phyloP scores from a whole-genome alignment of 208 protist genomes.

The Trypanosomatidae sp. region DNA sequence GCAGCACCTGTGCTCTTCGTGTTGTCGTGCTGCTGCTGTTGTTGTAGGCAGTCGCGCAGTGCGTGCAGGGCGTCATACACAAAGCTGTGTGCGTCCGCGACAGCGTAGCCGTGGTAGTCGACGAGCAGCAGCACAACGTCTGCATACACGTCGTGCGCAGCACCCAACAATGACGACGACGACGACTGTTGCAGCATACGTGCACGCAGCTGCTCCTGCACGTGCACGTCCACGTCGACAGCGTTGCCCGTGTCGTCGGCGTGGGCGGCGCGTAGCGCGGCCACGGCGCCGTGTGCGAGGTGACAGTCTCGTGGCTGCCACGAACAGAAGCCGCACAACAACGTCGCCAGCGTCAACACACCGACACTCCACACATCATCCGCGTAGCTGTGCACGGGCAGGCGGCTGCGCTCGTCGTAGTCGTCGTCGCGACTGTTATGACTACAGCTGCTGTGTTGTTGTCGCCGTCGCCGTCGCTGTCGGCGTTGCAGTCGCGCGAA shows the following conservation, averaged over 20 bases:
- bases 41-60: conserved; percentile 3
- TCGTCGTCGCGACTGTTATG: conserved; percentile 1
- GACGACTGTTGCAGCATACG: too few relatives aligned
- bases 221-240: too few relatives aligned
- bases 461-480: too few relatives aligned
- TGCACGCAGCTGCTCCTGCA: too few relatives aligned
- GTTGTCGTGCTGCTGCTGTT: background rate
- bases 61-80: conserved; percentile 57
- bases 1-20: too few relatives aligned
- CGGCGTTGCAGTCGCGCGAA: too few relatives aligned
- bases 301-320: background rate
- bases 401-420: too few relatives aligned
- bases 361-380: conserved; percentile 73
- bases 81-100: conserved; percentile 43
- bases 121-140: conserved; percentile 20
- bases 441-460: too few relatives aligned
- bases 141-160: conserved; percentile 25
- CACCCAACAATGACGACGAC: too few relatives aligned
- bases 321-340: conserved; percentile 15
- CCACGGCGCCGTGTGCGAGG: background rate
- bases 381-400: conserved; percentile 34
- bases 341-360: conserved; percentile 47
- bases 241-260: too few relatives aligned
- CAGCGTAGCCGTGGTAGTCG: conserved; percentile 7
- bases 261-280: background rate